A percentile compares a stretch with the other conserved stretches of the same genome.
phyloP scores from a whole-genome alignment of 768 basidiomycete genomes.

The Naganishia vishniacii region DNA sequence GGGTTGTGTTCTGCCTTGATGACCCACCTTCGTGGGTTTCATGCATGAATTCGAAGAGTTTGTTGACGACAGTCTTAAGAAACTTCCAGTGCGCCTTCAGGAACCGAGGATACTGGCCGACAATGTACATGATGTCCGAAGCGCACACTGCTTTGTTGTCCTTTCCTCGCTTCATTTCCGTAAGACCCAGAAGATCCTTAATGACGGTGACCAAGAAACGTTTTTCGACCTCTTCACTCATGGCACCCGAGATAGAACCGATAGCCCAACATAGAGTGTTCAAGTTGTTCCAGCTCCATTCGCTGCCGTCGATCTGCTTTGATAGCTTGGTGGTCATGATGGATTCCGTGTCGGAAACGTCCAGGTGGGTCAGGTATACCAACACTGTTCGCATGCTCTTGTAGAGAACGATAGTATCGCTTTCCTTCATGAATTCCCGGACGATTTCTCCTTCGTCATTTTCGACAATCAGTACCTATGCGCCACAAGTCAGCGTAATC shows the following conservation, averaged over 20 bases:
- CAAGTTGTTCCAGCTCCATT: conserved; percentile 99
- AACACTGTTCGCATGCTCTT: conserved; percentile 97
- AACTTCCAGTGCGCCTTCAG: conserved; percentile 99
- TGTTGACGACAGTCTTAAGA: conserved; percentile 98
- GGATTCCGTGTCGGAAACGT: conserved; percentile 90
- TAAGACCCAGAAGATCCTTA: conserved; percentile 93
- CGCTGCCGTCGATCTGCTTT: conserved; percentile 89
- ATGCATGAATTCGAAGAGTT: conserved; percentile 99
- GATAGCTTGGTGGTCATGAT: conserved; percentile 95
- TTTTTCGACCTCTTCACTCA: conserved; percentile 99
- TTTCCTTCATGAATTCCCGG: conserved; percentile 96
- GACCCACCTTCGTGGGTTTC: conserved; percentile 88
- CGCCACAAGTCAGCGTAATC: background rate
- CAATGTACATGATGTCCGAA: conserved; percentile 69
- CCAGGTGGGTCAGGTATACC: conserved; percentile 94
- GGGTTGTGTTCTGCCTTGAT: too few species aligned
- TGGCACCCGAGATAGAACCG: conserved; percentile 96
- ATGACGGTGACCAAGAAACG: conserved; percentile 98
- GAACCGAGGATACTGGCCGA: conserved; percentile 98
- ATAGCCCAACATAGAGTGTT: conserved; percentile 99
- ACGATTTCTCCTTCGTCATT: conserved; percentile 99
- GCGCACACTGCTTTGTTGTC: conserved; percentile 97
- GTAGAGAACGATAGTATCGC: conserved; percentile 95
- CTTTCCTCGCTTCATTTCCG: conserved; percentile 97
- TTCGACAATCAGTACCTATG: conserved; percentile 90